phyloP scores from a whole-genome alignment of 345 rosid genomes.

The Brassica nigra region DNA sequence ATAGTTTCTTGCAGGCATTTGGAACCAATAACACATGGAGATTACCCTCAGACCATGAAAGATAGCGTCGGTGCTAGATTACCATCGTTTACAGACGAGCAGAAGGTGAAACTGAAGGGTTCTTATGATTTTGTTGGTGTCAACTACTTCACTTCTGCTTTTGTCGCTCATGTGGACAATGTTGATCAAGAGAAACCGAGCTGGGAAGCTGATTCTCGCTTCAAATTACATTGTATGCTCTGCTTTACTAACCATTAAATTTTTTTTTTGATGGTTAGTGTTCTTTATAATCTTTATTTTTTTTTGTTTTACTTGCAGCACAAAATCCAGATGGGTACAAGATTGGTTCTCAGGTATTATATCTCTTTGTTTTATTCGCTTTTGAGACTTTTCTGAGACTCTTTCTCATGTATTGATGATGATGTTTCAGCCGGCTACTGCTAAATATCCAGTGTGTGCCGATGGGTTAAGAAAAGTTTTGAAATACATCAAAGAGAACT shows the following conservation, averaged over 20 bases:
- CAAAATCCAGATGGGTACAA: conserved; percentile 32
- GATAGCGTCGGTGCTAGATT: conserved; percentile 31
- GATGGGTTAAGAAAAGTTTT: conserved; percentile 39
- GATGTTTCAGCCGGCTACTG: conserved; percentile 29
- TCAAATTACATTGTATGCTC: conserved; percentile 32
- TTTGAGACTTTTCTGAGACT: not conserved
- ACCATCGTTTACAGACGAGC: conserved; percentile 36
- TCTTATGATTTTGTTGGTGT: conserved; percentile 42
- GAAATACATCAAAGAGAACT: conserved; percentile 42
- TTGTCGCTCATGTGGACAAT: conserved; percentile 30
- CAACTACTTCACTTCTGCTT: conserved; percentile 41
- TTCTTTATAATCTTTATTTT: not conserved
- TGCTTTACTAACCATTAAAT: not conserved
- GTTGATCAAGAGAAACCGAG: conserved; percentile 34
- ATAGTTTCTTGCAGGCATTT: conserved; percentile 34
- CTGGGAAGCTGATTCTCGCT: conserved; percentile 37
- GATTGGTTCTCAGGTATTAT: conserved; percentile 41
- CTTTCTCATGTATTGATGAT: conserved; percentile 9
- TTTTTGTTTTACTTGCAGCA: conserved; percentile 16
- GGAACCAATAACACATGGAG: conserved; percentile 39
- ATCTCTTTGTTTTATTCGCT: no score
- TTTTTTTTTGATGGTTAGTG: not conserved
- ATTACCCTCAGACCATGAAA: conserved; percentile 43
- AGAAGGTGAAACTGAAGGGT: conserved; percentile 35
- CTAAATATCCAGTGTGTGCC: conserved; percentile 36